Percentiles rank a stretch among this genome's conserved stretches.
Conservation (phyloP, 305 asterid genomes). For the Fraxinus platypoda region DNA sequence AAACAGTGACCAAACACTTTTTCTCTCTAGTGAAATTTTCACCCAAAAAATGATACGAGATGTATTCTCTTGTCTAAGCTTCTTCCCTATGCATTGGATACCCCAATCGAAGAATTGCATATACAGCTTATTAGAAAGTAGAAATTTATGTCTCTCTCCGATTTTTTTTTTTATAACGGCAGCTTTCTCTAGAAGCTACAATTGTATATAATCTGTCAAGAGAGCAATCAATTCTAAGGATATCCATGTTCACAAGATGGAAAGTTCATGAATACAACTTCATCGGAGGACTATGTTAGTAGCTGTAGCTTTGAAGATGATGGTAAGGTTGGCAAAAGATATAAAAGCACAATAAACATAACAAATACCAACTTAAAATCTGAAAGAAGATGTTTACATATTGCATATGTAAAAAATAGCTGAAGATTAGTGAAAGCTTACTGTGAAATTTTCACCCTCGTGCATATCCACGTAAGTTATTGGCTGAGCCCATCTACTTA, state of each 20-base stretch:
- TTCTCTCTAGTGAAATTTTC: not conserved
- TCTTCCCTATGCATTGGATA: not conserved
- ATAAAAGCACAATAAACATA: not conserved
- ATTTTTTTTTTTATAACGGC: too few relatives aligned
- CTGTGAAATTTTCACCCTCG: constrained; percentile 73
- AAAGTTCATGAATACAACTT: not conserved
- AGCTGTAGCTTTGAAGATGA: constrained; percentile 2
- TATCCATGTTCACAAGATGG: not conserved
- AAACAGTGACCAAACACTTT: not conserved
- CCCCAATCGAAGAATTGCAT: not conserved
- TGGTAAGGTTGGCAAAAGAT: constrained; percentile 6
- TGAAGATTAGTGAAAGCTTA: constrained; percentile 32
- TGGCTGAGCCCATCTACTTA: constrained; percentile 88
- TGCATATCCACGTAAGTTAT: constrained; percentile 82
- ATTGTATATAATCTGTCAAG: not conserved
- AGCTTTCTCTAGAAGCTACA: not conserved
- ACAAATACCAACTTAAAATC: not conserved
- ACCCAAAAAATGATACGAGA: not conserved
- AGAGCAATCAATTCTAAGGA: constrained; percentile 9
- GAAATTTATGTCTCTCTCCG: not conserved
- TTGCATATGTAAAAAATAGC: constrained; percentile 17
- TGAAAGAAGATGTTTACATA: not conserved
- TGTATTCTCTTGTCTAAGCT: not conserved
- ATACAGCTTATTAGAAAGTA: constrained; percentile 7
- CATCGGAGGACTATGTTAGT: not conserved